Percentiles rank a stretch among this genome's conserved stretches.
These are phyloP conservation scores for Camillea tinctor DNA, from an alignment of 2,329 filamentous ascomycete species.

Conservation along the genomic window DNA sequence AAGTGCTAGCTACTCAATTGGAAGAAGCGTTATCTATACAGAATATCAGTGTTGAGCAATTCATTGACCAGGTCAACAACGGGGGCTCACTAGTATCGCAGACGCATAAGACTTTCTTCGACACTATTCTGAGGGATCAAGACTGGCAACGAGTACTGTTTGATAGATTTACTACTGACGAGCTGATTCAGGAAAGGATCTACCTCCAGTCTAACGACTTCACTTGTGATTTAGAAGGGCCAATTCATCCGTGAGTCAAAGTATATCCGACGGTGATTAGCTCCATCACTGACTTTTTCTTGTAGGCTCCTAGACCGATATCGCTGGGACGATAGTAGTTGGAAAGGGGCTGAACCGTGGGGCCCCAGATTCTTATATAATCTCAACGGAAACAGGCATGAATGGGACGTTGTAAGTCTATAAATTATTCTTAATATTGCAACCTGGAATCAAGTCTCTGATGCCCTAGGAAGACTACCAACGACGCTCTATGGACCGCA, in stretches of 20 bases:
- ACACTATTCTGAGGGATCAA: constrained; percentile 23
- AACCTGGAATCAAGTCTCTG: neutral
- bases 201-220: constrained; percentile 19
- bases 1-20: constrained; percentile 9
- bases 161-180: constrained; percentile 26
- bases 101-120: constrained; percentile 18
- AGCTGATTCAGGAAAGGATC: constrained; percentile 20
- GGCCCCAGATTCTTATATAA: constrained; percentile 23
- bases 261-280: neutral
- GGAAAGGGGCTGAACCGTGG: constrained; percentile 5
- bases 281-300: neutral
- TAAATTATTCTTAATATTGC: neutral
- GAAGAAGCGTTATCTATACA: neutral
- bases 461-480: constrained; percentile 12
- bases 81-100: neutral
- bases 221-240: constrained; percentile 12
- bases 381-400: constrained; percentile 20
- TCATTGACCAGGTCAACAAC: constrained; percentile 6
- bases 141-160: constrained; percentile 28
- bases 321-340: constrained; percentile 9
- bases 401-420: constrained; percentile 27
- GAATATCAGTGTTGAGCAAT: constrained; percentile 16
- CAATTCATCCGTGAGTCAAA: constrained; percentile 26
- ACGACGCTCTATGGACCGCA: constrained; percentile 26
- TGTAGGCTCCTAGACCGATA: constrained; percentile 18